Conservation (phyloP, 169 alveolate genomes). For the Cryptosporidium muris region DNA sequence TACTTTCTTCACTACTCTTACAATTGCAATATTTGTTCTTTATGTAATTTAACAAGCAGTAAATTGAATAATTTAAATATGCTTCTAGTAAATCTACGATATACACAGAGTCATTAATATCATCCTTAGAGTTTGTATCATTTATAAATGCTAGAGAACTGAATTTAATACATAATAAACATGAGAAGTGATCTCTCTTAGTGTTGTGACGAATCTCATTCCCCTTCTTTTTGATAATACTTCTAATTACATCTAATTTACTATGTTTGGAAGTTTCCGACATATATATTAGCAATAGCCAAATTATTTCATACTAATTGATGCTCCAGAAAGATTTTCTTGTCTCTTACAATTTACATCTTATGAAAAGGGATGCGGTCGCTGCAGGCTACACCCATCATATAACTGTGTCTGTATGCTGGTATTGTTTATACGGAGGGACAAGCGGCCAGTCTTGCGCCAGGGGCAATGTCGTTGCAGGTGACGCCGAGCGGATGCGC, state of each 20-base stretch:
- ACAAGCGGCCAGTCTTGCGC: slow-evolving; percentile 89
- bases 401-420: not conserved
- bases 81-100: slow-evolving; percentile 3
- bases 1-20: not conserved
- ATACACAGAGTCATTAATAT: not conserved
- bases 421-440: not conserved
- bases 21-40: not conserved
- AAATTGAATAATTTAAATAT: not conserved
- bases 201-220: not conserved
- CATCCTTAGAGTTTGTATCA: not conserved
- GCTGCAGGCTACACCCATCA: slow-evolving; percentile 16
- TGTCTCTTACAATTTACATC: not conserved
- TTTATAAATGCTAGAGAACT: not conserved
- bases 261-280: not conserved
- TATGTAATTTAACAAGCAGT: not conserved
- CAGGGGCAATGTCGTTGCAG: slow-evolving; percentile 98
- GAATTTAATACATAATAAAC: slow-evolving; percentile 4
- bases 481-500: slow-evolving; percentile 99
- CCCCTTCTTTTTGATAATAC: not conserved
- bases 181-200: slow-evolving; percentile 13
- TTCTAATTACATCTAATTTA: not conserved
- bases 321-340: not conserved
- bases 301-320: not conserved
- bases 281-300: not conserved
- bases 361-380: not conserved